phyloP scores from a whole-genome alignment of 2,329 filamentous ascomycete genomes.

The Hypoxylon sp. region DNA sequence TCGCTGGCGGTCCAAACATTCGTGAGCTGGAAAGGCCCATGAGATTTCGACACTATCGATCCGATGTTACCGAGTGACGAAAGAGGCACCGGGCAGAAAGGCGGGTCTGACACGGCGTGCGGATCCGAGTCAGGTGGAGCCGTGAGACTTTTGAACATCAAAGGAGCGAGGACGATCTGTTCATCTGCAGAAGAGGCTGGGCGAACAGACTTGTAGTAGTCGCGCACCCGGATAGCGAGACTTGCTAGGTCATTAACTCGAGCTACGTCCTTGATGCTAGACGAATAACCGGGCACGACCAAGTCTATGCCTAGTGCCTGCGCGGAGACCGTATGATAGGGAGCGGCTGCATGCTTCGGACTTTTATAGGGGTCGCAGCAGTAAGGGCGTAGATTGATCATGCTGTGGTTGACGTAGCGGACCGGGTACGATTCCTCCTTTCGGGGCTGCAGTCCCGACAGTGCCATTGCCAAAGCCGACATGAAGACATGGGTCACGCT shows the following conservation, averaged over 20 bases:
- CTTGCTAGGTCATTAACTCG: slow-evolving; percentile 7
- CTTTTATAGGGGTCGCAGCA: slow-evolving; percentile 22
- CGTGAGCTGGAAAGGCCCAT: slow-evolving; percentile 21
- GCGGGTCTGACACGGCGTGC: slow-evolving; percentile 17
- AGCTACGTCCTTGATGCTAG: neutral
- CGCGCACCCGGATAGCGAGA: slow-evolving; percentile 17
- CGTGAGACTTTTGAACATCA: slow-evolving; percentile 28
- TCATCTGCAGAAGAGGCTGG: slow-evolving; percentile 24
- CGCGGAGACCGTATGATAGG: slow-evolving; percentile 32
- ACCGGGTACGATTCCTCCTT: slow-evolving; percentile 21
- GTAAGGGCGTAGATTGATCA: slow-evolving; percentile 34
- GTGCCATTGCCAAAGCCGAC: slow-evolving; percentile 27
- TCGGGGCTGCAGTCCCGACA: slow-evolving; percentile 22
- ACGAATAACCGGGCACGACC: slow-evolving; percentile 5
- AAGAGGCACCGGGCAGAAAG: slow-evolving; percentile 32
- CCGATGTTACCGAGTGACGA: slow-evolving; percentile 30
- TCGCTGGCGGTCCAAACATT: slow-evolving; percentile 32
- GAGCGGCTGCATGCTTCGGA: slow-evolving; percentile 25
- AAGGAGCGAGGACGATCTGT: slow-evolving; percentile 19
- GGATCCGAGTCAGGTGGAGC: slow-evolving; percentile 15
- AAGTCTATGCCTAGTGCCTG: slow-evolving; percentile 30
- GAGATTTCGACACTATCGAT: slow-evolving; percentile 19
- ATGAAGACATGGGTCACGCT: slow-evolving; percentile 35
- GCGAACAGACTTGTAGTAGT: slow-evolving; percentile 23
- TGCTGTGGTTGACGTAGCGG: slow-evolving; percentile 33